These are phyloP conservation scores for Gossypium schwendimanii DNA, from an alignment of 441 rosid genomes.

Conservation along the genomic window DNA sequence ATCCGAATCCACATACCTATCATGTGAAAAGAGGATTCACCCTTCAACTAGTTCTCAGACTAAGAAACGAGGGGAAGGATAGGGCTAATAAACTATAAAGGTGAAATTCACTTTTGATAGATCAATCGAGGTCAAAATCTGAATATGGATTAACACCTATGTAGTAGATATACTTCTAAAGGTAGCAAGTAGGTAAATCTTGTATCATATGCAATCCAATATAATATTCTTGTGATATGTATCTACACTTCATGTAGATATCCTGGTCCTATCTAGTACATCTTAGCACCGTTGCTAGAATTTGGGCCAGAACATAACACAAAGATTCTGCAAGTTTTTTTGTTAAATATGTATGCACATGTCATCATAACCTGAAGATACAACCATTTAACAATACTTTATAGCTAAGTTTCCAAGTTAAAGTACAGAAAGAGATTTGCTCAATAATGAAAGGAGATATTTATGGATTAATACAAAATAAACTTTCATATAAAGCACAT, in stretches of 20 bases:
- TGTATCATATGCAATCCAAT: neutral
- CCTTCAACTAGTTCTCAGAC: neutral
- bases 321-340: neutral
- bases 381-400: neutral
- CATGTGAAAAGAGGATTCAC: neutral
- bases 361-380: neutral
- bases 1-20: neutral
- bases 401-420: neutral
- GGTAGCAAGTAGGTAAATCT: neutral
- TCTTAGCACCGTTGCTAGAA: neutral
- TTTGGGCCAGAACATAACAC: neutral
- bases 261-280: neutral
- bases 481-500: neutral
- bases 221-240: neutral
- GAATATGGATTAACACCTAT: neutral
- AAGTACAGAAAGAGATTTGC: neutral
- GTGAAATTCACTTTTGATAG: conserved; percentile 3
- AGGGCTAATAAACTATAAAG: neutral
- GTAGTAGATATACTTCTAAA: neutral
- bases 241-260: neutral
- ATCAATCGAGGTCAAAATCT: neutral
- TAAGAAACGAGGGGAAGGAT: neutral
- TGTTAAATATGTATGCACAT: neutral
- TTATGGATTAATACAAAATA: neutral
- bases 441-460: neutral